Base-by-base conservation (phyloP, 73 alveolate genomes). In the Symbiodinium pilosum region DNA sequence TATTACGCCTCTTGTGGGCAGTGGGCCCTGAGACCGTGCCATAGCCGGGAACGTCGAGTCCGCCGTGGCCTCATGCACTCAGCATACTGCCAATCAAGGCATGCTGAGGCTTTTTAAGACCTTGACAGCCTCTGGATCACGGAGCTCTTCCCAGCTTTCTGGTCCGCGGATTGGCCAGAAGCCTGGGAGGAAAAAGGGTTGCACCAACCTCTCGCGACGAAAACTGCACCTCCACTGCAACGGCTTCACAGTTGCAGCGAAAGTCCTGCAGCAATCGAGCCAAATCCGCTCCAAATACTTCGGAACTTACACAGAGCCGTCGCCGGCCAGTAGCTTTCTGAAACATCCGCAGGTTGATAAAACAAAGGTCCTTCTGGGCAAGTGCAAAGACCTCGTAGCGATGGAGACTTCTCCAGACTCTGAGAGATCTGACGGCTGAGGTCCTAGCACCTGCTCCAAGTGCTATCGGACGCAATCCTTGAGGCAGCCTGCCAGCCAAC, bases 401-500 rank as follows among this genome's bases (percentile, higher is more conserved):
- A 47, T 9, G 59, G 21, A 47, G 59, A n/a, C n/a, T 47, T 47
- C 59, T 9, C 6, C 59, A 47, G 59, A 6, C 16, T 34, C 18
- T 69, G 84, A n/a, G 40, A 69, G 84, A 34, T 68, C 41, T 9
- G 84, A 69, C 39, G 30, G 7, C 32, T 28, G 69, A 84, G 92
- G 92, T 28, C 92, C 93, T 24, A 32, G 42, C 93, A 11, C 93
- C 93, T 12, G 84, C 41, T 32, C 93, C 93, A 47, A 86, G 83
- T 39, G 93, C 93, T 73, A 86, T 40, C 32, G 93, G 83, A 36
- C 41, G 52, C 93, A 86, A 36, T 43, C 93, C 41, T 14, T 40
- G 40, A 30, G 41, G 84, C 52, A 32, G 93, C 81, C 83, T 69
- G 40, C 81, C 42, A 36, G 51, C 43, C 12, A 4, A 75, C 43